Evolutionary conservation across 2,329 filamentous ascomycete species (phyloP), one percentile per base, ranked within the genome.

Genomic region (Moelleriella libera): DNA sequence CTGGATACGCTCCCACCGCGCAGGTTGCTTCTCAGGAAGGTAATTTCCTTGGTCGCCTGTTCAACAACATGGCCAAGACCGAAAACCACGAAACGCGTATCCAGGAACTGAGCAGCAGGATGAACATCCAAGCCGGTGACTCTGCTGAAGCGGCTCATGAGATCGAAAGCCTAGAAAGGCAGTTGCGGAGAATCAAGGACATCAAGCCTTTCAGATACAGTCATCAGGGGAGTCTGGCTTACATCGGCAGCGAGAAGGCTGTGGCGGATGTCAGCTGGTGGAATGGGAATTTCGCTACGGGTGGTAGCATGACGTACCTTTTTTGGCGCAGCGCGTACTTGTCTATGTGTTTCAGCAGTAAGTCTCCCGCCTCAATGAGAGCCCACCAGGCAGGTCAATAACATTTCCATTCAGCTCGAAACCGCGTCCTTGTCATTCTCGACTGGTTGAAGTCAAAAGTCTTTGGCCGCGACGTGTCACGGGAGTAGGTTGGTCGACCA

Each of bases 281-380:
- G 71, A 94, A 92, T 60, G 92, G 92, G 55, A 98, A 97, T 72
- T 78, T 98, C 58, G 90, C 92, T 52, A 87, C 83, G 43, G 92
- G 90, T 63, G 92, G 92, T 63, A 87, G 84, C 59, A 73, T 97
- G 68, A 98, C 92, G 48, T 98, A 94, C 71, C 78, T 96, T 56
- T 98, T 98, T 80, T 98, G 92, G 92, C 80, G 89, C 65, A 94
- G 86, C 63, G 92, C 90, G 48, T 98, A 98, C 68, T 74, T 98
- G 66, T 96, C 88, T 76, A 98, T 98, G 92, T 96, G 90, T 80
- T 98, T 98, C 68, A 97, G 89, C 81, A 89, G 88, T 92, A 78
- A 82, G 87, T 85, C 56, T 47, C 28, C 21, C 34, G 44, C 29
- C 34, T 14, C 30, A 6, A 30, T 21, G 21, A 21, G 21, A 21